phyloP scores from a whole-genome alignment of 2,329 filamentous ascomycete species.

The Parafenestella ontariensis region DNA sequence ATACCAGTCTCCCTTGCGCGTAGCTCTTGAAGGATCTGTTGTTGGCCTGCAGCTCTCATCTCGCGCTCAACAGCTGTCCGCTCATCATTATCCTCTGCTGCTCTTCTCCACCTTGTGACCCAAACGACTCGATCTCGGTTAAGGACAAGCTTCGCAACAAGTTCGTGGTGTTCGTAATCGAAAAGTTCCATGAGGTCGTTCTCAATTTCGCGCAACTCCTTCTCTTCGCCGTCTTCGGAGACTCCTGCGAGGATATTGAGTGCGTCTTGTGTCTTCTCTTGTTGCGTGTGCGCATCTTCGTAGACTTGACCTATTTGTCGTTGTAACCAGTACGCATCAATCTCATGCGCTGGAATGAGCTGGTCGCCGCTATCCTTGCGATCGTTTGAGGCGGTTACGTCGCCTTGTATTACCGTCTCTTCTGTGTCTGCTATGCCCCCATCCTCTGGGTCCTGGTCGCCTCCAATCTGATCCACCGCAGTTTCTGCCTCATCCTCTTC shows the following conservation, averaged over 20 bases:
- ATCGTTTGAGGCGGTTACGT: slow-evolving; percentile 51
- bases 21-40: slow-evolving; percentile 86
- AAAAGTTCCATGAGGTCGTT: slow-evolving; percentile 99
- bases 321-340: slow-evolving; percentile 97
- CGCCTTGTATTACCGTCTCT: slow-evolving; percentile 84
- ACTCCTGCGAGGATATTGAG: slow-evolving; percentile 82
- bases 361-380: slow-evolving; percentile 58
- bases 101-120: slow-evolving; percentile 86
- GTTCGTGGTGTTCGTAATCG: slow-evolving; percentile 93
- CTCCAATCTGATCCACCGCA: slow-evolving; percentile 64
- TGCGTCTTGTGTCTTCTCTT: slow-evolving; percentile 88
- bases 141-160: slow-evolving; percentile 87
- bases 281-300: slow-evolving; percentile 88
- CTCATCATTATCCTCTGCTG: slow-evolving; percentile 77
- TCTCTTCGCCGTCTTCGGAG: slow-evolving; percentile 79
- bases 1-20: slow-evolving; percentile 71
- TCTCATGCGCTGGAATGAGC: slow-evolving; percentile 80
- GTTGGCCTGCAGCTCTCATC: slow-evolving; percentile 87
- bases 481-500: slow-evolving; percentile 72
- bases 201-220: slow-evolving; percentile 88
- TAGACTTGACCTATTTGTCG: slow-evolving; percentile 89
- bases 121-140: slow-evolving; percentile 96
- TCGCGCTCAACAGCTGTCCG: slow-evolving; percentile 82
- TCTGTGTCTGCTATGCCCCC: slow-evolving; percentile 65
- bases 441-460: slow-evolving; percentile 58